Evolutionary conservation across 1,139 yeast genomes (phyloP), one percentile per base, ranked within the genome.

Genomic region (Nakaseomyces kungkrabaensis): DNA sequence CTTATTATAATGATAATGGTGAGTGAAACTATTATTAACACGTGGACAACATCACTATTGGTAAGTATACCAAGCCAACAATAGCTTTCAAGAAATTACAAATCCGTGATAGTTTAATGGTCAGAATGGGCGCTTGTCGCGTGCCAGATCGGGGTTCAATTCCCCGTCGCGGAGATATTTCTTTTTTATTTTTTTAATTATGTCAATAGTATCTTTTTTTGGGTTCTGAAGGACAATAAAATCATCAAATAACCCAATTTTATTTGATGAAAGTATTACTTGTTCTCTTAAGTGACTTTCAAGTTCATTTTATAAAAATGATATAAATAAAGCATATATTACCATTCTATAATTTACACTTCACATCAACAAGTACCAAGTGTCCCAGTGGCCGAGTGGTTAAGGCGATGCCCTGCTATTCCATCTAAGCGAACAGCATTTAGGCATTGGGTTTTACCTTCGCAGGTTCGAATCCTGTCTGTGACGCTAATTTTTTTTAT

Each of bases 331-430:
- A 17, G 22, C 22, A 17, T 17, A 17, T 17, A 17, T 17, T 17
- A 17, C 22, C 22, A 17, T 17, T 17, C 22, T 3, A 17, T 17
- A 17, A 17, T 17, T 17, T 17, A 17, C 22, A 17, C 22, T 17
- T 17, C 22, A 17, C n/a, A 10, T 8, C 38, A 36, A 17, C 38
- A 36, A 29, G 31, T 9, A 29, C 31, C 31, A 29, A 29, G 38
- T 36, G 79, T 74, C 71, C 73, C 84, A 77, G 85, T 81, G 85
- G 84, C 85, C 85, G 86, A 81, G 86, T 79, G 86, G 86, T 81
- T 81, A 81, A 81, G 85, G 86, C 85, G 86, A 78, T 79, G 82
- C 85, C 85, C 86, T 80, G 85, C 85, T 79, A 78, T 64, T 59
- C 62, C 60, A 56, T 51, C 51, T 10, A 54, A 57, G 24, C 33